Base-by-base conservation (phyloP, 1,284 basidiomycete species). In the Malassezia pachydermatis region DNA sequence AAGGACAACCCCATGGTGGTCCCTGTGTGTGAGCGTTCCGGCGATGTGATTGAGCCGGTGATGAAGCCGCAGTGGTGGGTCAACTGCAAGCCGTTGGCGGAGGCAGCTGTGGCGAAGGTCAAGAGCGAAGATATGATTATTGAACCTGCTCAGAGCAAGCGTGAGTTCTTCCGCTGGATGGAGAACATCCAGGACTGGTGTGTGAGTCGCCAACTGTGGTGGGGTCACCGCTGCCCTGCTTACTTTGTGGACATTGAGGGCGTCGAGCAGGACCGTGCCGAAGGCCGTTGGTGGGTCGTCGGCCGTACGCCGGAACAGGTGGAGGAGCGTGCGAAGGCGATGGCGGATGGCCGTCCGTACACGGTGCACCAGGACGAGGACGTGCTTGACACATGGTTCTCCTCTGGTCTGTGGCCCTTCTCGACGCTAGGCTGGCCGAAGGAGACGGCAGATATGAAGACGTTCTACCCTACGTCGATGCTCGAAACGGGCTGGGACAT, bases 51-150 rank as follows among this genome's bases (percentile, higher is more conserved):
- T 60, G 94, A 98, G 74, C 86, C 87, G 5, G 77, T 96, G 29
- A 78, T 98, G 70, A 98, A 96, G 75, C 94, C 94, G 0, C 94
- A 99, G 72, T 98, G 94, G 94, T 99, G 90, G 90, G 86, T 98
- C 41, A 82, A 84, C 74, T 94, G 88, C 77, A 83, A 87, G 72
- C 85, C 86, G 1, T 78, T 98, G 45, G 89, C 92, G 0, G 84
- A 89, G 55, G 57, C 59, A 38, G 66, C 67, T 20, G 60, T 67
- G 27, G 87, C 89, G 62, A 87, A 85, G 13, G 79, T 95, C 68
- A 82, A 83, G 76, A 53, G 57, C 9, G 65, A 65, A 23, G 57
- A 60, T 32, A 70, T 70, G 66, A 48, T 56, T 52, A 89, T 98
- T 61, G 76, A 78, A 17, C 94, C 94, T 2, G 85, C 85, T 65